Evolutionary conservation across 2,329 filamentous ascomycete genomes (phyloP).

Genomic region (Trichoderma polysporum): DNA sequence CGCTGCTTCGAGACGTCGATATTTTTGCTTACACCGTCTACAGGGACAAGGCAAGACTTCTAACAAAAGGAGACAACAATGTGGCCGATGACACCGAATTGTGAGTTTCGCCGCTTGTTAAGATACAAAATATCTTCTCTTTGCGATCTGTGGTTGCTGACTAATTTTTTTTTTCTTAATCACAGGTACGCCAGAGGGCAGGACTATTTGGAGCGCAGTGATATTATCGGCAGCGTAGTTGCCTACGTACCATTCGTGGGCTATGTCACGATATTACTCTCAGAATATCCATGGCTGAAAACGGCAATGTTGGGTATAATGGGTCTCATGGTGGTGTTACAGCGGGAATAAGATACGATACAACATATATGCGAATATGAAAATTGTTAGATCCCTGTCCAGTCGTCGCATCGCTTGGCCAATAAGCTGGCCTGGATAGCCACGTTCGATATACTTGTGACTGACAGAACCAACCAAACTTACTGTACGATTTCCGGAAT

Average conservation of each 20-base stretch:
- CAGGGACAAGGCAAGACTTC: conserved; percentile 64
- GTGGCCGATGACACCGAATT: conserved; percentile 83
- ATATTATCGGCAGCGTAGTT: conserved; percentile 90
- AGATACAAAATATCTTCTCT: neutral
- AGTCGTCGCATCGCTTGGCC: neutral
- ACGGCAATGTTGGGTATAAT: conserved; percentile 91
- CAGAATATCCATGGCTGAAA: conserved; percentile 96
- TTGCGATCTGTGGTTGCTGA: neutral
- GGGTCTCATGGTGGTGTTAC: conserved; percentile 89
- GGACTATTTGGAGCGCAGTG: conserved; percentile 79
- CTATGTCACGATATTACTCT: conserved; percentile 93
- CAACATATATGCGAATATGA: neutral
- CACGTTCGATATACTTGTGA: neutral
- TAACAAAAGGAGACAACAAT: conserved; percentile 99
- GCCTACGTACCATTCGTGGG: conserved; percentile 93
- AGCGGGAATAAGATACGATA: conserved; percentile 66
- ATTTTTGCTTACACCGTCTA: neutral
- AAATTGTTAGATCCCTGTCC: neutral
- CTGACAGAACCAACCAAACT: neutral
- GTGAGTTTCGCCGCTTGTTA: conserved; percentile 37
- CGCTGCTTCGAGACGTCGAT: neutral
- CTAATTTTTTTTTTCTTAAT: neutral
- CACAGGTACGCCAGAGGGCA: conserved; percentile 68
- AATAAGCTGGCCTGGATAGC: neutral
- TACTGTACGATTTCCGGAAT: neutral